A percentile compares a stretch with the other conserved stretches of the same genome.
These are phyloP conservation scores for Pseudomonodictys pantanalensis DNA, from an alignment of 495 filamentous ascomycete species.

Conservation along the genomic window DNA sequence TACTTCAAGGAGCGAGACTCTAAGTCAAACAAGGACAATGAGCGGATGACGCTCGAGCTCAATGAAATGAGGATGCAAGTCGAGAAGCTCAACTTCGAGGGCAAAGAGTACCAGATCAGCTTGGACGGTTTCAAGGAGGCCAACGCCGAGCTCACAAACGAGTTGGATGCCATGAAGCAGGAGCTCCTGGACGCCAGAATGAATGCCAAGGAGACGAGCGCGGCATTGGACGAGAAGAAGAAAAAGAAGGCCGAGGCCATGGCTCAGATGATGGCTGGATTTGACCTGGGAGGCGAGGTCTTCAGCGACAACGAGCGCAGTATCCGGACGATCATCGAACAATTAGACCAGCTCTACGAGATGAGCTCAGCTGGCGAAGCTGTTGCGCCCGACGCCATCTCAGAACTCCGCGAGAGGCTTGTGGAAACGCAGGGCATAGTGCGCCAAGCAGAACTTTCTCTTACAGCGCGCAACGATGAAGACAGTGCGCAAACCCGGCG, in stretches of 20 bases:
- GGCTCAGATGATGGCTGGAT: constrained; percentile 99
- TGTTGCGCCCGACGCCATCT: constrained; percentile 76
- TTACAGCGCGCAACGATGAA: constrained; percentile 63
- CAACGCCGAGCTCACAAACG: constrained; percentile 83
- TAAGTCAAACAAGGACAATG: constrained; percentile 80
- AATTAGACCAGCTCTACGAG: constrained; percentile 74
- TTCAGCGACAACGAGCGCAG: constrained; percentile 88
- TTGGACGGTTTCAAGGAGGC: constrained; percentile 97
- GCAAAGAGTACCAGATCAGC: constrained; percentile 93
- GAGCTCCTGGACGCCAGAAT: constrained; percentile 93
- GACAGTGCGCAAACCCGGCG: constrained; percentile 62
- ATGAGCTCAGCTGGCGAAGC: constrained; percentile 71
- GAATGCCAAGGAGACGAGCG: constrained; percentile 87
- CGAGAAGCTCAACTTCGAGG: constrained; percentile 90
- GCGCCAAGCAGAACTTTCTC: constrained; percentile 83
- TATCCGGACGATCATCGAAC: constrained; percentile 75
- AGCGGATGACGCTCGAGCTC: constrained; percentile 74
- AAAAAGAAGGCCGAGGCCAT: constrained; percentile 98
- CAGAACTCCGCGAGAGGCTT: constrained; percentile 70
- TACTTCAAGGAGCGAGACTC: constrained; percentile 78
- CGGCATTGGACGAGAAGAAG: constrained; percentile 90
- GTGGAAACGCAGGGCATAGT: constrained; percentile 89
- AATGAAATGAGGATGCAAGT: constrained; percentile 94
- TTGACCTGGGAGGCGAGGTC: constrained; percentile 84
- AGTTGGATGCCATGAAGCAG: constrained; percentile 94